A percentile compares a stretch with the other conserved stretches of the same genome.
Conservation (phyloP, 176 grass and related monocot genomes). For the Aegilops umbellulata region DNA sequence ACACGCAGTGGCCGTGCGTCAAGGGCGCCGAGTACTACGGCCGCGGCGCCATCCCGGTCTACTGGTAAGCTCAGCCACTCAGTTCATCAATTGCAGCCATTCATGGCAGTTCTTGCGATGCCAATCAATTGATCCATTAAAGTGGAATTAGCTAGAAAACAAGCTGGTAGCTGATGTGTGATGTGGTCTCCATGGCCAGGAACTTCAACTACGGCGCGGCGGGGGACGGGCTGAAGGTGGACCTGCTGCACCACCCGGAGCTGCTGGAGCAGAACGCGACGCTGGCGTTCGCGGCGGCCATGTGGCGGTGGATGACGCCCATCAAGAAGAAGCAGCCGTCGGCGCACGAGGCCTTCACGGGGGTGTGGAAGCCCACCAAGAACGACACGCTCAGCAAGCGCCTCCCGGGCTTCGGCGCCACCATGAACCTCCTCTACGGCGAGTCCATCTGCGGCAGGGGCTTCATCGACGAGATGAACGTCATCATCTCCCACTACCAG, state of each 20-base stretch:
- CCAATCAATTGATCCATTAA: background rate
- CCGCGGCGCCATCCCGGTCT: slow-evolving; percentile 80
- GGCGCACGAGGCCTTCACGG: slow-evolving; percentile 75
- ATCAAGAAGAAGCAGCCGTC: slow-evolving; percentile 91
- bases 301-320: slow-evolving; percentile 98
- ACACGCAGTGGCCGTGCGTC: slow-evolving; percentile 60
- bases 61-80: slow-evolving; percentile 40
- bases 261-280: slow-evolving; percentile 93
- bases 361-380: slow-evolving; percentile 88
- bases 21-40: slow-evolving; percentile 81
- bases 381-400: slow-evolving; percentile 69
- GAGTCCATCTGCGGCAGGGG: slow-evolving; percentile 71
- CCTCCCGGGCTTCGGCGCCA: slow-evolving; percentile 76
- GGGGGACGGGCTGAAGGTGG: slow-evolving; percentile 49
- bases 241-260: slow-evolving; percentile 84
- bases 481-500: slow-evolving; percentile 86
- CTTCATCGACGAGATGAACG: slow-evolving; percentile 68
- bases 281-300: slow-evolving; percentile 73
- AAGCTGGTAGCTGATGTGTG: background rate
- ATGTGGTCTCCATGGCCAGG: slow-evolving; percentile 21
- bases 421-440: slow-evolving; percentile 88
- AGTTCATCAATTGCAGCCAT: background rate
- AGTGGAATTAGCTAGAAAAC: background rate
- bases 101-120: background rate
- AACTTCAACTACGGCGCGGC: slow-evolving; percentile 83